phyloP scores from a whole-genome alignment of 768 basidiomycete genomes.

The Mrakia gelida region DNA sequence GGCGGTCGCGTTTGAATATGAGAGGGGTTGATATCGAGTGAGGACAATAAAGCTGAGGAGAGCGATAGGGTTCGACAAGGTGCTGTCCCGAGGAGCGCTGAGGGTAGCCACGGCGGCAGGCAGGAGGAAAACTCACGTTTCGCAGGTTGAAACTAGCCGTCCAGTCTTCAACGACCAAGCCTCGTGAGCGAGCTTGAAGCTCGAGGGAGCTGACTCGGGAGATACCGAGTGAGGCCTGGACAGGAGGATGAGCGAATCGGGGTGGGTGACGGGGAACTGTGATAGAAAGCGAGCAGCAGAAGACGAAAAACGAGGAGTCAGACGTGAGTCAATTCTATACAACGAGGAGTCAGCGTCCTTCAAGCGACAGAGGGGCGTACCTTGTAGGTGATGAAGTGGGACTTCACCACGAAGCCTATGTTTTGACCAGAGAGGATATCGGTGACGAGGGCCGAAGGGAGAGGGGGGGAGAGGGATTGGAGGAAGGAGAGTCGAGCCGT shows the following conservation, averaged over 20 bases:
- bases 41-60: neutral
- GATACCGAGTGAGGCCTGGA: neutral
- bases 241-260: slow-evolving; percentile 23
- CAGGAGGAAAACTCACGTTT: slow-evolving; percentile 21
- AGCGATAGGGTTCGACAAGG: too few species aligned
- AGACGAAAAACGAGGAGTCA: neutral
- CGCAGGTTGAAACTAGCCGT: slow-evolving; percentile 24
- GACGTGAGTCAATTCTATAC: too few species aligned
- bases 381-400: slow-evolving; percentile 22
- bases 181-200: slow-evolving; percentile 18
- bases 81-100: neutral
- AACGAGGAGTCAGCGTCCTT: neutral
- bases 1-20: too few species aligned
- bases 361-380: neutral
- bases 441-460: neutral
- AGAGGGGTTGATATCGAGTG: too few species aligned
- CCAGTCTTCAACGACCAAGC: slow-evolving; percentile 27
- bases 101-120: neutral
- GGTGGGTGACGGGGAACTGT: slow-evolving; percentile 24
- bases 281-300: neutral
- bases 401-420: slow-evolving; percentile 28
- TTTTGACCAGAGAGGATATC: slow-evolving; percentile 19
- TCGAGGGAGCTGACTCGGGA: slow-evolving; percentile 14
- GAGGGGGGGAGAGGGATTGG: slow-evolving; percentile 14
- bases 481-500: slow-evolving; percentile 24